These are phyloP conservation scores for Juncus effusus DNA, from an alignment of 176 grass and related monocot species.

Conservation along the genomic window DNA sequence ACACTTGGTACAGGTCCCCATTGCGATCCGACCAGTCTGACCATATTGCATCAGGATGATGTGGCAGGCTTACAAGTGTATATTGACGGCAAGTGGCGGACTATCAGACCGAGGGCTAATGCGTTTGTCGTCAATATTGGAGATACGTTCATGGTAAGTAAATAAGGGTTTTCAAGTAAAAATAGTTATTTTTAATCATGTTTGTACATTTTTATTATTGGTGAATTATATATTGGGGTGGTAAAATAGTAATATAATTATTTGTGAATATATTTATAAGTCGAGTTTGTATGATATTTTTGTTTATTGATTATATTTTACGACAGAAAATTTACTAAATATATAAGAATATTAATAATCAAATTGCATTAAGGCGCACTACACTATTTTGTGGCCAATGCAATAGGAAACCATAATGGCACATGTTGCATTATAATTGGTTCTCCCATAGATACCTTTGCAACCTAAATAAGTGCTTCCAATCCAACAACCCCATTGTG, in stretches of 20 bases:
- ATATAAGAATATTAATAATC: too few relatives aligned
- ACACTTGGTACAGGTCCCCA: constrained; percentile 80
- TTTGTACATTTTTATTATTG: too few relatives aligned
- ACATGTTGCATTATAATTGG: too few relatives aligned
- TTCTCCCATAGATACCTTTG: neutral
- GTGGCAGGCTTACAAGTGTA: constrained; percentile 78
- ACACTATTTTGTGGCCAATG: too few relatives aligned
- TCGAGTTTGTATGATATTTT: too few relatives aligned
- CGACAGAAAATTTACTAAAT: too few relatives aligned
- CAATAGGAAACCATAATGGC: too few relatives aligned
- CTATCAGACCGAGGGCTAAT: constrained; percentile 33
- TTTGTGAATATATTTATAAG: too few relatives aligned
- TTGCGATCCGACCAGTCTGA: constrained; percentile 87
- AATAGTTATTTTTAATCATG: neutral
- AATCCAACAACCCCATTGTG: constrained; percentile 17
- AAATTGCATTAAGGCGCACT: too few relatives aligned
- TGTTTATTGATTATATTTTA: too few relatives aligned
- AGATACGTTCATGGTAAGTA: constrained; percentile 84
- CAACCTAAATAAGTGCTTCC: neutral
- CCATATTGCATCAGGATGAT: constrained; percentile 96
- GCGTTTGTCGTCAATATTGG: constrained; percentile 83
- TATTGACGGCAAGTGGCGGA: constrained; percentile 39
- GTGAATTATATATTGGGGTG: too few relatives aligned
- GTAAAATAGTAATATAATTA: too few relatives aligned
- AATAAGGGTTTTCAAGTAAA: neutral